Base-by-base conservation (phyloP, 23 red algal species). In the Gracilaria caudata region DNA sequence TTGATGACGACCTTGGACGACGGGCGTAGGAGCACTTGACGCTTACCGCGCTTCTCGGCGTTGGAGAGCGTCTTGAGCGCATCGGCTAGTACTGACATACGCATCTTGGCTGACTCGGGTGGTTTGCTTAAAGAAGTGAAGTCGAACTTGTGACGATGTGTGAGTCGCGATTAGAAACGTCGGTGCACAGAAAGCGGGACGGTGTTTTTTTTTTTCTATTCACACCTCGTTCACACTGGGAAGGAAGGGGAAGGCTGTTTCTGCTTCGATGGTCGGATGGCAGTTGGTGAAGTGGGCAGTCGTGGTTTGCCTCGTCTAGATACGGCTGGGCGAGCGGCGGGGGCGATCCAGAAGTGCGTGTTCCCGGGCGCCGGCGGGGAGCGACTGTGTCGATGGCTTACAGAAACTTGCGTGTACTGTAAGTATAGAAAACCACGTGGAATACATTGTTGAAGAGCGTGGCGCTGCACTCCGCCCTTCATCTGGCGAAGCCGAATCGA, bases 41-140 rank as follows among this genome's bases (percentile, higher is more conserved):
- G 89, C 87, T 99, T 99, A 14, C 97, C 97, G 61, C 92, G 83
- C 90, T 96, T 99, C 82, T 99, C 97, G 44, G 97, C 97, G 60
- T 99, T 99, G 44, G 97, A 90, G 51, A 99, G 90, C 32, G 92
- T 91, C 53, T 94, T 95, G 26, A 99, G 94, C 32, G 97, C 85
- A 90, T 99, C 97, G 56, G 74, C 92, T 59, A 99, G 40, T 36
- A 99, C 97, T 77, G 88, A 95, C 88, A 99, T 94, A 45, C 97
- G 97, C 93, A 94, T 92, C 84, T 90, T 99, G 76, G 34, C 56
- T 47, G 32, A 10, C 2, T 75, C n/a, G 33, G 38, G 6, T 66
- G 26, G 23, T 36, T 66, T 19, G 61, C 1, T 11, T 4, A 12
- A 14, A 29, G 29, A 36, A 19, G 61, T 53, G 29, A 66, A 37